Evolutionary conservation across 2,329 filamentous ascomycete genomes (phyloP).

Genomic region (Microthyrium microscopicum): DNA sequence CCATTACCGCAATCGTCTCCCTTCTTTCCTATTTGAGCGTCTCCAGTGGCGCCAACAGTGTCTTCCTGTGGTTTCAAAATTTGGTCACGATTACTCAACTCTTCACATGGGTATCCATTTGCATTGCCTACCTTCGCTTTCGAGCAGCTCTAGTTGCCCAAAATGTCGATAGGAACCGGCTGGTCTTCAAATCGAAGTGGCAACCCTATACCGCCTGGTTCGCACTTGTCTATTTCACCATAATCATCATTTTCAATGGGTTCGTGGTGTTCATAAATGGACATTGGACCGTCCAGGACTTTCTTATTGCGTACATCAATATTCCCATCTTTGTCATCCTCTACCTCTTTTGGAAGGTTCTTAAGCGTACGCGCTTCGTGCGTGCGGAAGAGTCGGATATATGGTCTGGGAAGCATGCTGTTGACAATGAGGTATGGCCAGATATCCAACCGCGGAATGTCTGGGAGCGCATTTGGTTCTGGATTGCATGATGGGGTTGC

Average conservation of each 20-base stretch:
- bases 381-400: slow-evolving; percentile 26
- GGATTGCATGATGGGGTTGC: slow-evolving; percentile 24
- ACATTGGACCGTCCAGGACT: slow-evolving; percentile 27
- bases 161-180: slow-evolving; percentile 21
- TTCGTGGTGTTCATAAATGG: slow-evolving; percentile 37
- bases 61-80: slow-evolving; percentile 33
- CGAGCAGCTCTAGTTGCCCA: slow-evolving; percentile 21
- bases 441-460: slow-evolving; percentile 25
- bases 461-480: slow-evolving; percentile 32
- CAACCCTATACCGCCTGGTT: slow-evolving; percentile 20
- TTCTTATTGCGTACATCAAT: slow-evolving; percentile 35
- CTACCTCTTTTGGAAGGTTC: slow-evolving; percentile 48
- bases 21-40: slow-evolving; percentile 55
- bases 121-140: slow-evolving; percentile 22
- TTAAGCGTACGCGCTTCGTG: slow-evolving; percentile 41
- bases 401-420: slow-evolving; percentile 28
- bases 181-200: slow-evolving; percentile 21
- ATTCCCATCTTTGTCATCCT: slow-evolving; percentile 24
- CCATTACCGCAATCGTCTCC: slow-evolving; percentile 37
- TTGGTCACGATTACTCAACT: slow-evolving; percentile 24
- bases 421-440: slow-evolving; percentile 29
- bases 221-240: slow-evolving; percentile 27
- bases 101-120: slow-evolving; percentile 21
- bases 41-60: slow-evolving; percentile 41
- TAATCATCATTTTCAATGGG: slow-evolving; percentile 36